Base-by-base conservation (phyloP, 352 stramenopile species). In the Phytopythium boreale region DNA sequence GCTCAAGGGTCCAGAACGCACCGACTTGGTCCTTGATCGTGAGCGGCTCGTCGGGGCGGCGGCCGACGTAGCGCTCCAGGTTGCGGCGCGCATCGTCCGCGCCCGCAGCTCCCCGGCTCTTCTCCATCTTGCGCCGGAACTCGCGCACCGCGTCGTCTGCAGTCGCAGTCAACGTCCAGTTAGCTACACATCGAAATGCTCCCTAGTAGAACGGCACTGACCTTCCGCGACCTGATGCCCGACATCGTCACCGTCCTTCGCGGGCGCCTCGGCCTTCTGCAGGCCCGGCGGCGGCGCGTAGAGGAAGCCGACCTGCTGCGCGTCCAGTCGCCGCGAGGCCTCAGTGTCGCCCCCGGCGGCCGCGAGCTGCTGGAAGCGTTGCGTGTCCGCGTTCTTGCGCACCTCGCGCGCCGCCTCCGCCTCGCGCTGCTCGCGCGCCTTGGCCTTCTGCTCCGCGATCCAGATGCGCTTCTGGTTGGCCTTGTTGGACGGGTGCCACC, bases 401-500 rank as follows among this genome's bases (percentile, higher is more conserved):
- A 95, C 77, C 63, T 95, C 84, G 19, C 68, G 71, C 17, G 82
- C 84, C 4, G 80, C 84, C n/a, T 93, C 80, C 19, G 64, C 70
- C 67, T 93, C 84, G 15, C 63, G 62, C 50, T 84, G 57, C 51
- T 83, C 77, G 11, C 63, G 68, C 52, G 78, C 72, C 39, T 75
- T 79, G 4, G 80, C 82, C 52, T 77, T 73, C 76, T 96, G 82
- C 68, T 96, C 87, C 8, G 87, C 87, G 41, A 93, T 84, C 83
- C 84, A 96, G 34, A 96, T 76, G 64, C 75, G 77, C 75, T 92
- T 93, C 73, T 96, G 87, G 71, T 96, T 96, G 53, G 75, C 69
- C 64, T 91, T 86, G 64, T 74, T 93, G 20, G 75, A 80, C 24
- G 87, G 87, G 61, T 96, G 87, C 71, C 72, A 96, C 8, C 77